Evolutionary conservation across 192 early-diverging fungal genomes (phyloP).

Genomic region (Gaertneriomyces semiglobifer): DNA sequence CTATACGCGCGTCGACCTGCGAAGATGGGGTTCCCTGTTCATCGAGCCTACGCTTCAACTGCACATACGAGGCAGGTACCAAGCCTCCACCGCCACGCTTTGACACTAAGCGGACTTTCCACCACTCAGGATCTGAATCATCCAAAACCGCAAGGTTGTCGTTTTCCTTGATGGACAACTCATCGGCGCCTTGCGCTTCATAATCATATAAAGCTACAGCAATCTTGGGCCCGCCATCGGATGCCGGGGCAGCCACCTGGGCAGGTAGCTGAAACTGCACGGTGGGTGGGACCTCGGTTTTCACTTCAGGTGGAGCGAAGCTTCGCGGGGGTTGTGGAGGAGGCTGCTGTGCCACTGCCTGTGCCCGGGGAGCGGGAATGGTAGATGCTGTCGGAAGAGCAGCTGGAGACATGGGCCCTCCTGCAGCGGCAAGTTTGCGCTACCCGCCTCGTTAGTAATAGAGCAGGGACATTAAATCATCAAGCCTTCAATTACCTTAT

Average conservation of each 20-base stretch:
- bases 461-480: too few species aligned
- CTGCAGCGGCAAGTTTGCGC: too few species aligned
- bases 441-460: too few species aligned
- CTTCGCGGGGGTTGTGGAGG: neutral
- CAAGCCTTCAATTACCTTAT: slow-evolving; percentile 23
- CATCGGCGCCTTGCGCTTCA: slow-evolving; percentile 75
- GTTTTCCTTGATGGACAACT: slow-evolving; percentile 81
- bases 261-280: neutral
- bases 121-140: slow-evolving; percentile 90
- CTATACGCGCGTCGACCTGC: neutral
- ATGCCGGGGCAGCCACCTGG: neutral
- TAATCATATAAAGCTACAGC: slow-evolving; percentile 88
- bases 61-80: slow-evolving; percentile 87
- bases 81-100: slow-evolving; percentile 65
- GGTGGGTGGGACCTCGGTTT: slow-evolving; percentile 19
- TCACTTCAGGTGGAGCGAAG: neutral
- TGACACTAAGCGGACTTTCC: slow-evolving; percentile 72
- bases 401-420: too few species aligned
- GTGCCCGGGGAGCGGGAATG: neutral
- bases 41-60: slow-evolving; percentile 47
- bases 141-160: slow-evolving; percentile 84
- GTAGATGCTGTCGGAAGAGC: too few species aligned
- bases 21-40: neutral
- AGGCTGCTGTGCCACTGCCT: neutral
- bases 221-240: slow-evolving; percentile 28